phyloP scores from a whole-genome alignment of 31 red algal species.

The Pterothamnion heteromorphum region DNA sequence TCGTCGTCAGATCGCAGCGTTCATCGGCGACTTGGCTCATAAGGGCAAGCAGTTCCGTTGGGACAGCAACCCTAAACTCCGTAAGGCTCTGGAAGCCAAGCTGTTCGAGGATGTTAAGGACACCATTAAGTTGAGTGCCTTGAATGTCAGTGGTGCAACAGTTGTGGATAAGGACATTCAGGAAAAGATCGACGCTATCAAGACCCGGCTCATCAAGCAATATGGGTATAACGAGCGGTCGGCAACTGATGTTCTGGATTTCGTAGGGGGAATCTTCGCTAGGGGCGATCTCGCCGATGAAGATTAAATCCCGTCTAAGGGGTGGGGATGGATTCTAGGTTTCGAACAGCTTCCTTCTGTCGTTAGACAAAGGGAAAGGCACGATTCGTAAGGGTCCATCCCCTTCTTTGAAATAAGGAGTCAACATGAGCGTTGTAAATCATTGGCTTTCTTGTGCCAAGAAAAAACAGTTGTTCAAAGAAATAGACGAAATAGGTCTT shows the following conservation, averaged over 20 bases:
- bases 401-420: no score
- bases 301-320: no score
- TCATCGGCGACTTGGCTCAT: neutral
- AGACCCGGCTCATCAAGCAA: neutral
- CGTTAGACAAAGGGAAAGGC: no score
- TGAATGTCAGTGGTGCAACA: neutral
- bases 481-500: no score
- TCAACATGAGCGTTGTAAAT: no score
- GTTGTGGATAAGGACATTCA: neutral
- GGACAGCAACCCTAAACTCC: neutral
- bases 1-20: neutral
- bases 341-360: no score
- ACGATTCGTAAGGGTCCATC: no score
- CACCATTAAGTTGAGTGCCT: neutral
- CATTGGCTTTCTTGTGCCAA: neutral
- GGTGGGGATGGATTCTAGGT: no score
- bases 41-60: neutral
- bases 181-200: slow-evolving; percentile 1
- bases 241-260: neutral
- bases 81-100: neutral
- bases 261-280: neutral
- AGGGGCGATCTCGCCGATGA: neutral
- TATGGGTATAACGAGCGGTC: neutral
- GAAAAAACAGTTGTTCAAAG: no score
- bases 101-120: neutral